Conservation (phyloP, 768 basidiomycete genomes). For the Dendrothele bispora region DNA sequence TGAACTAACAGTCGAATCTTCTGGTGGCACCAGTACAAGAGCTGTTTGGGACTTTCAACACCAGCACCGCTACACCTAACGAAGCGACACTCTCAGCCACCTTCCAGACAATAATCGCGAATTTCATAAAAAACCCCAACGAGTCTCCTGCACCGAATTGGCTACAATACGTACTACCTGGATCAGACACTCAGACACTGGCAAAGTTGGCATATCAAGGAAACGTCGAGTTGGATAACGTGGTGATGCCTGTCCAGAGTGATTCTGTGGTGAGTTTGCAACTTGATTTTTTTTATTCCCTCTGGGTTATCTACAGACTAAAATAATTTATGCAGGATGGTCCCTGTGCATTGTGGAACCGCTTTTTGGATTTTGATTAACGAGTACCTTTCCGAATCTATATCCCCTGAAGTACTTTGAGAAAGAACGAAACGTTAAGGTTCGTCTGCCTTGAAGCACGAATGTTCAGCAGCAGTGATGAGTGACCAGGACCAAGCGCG, state of each 20-base stretch:
- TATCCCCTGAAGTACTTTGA: too few relatives aligned
- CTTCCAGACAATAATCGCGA: slow-evolving; percentile 16
- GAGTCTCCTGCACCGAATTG: slow-evolving; percentile 16
- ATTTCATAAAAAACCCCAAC: slow-evolving; percentile 18
- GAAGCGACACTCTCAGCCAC: slow-evolving; percentile 21
- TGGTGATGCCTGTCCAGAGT: slow-evolving; percentile 14
- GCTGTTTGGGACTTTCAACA: slow-evolving; percentile 27
- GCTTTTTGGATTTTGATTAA: background rate
- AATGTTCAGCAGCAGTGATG: too few relatives aligned
- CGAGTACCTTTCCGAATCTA: slow-evolving; percentile 5
- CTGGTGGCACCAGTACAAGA: slow-evolving; percentile 18
- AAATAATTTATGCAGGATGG: background rate
- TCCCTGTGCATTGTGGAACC: background rate
- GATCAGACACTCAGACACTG: slow-evolving; percentile 11
- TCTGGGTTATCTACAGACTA: background rate
- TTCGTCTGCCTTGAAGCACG: too few relatives aligned
- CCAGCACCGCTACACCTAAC: slow-evolving; percentile 17
- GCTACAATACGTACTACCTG: slow-evolving; percentile 15
- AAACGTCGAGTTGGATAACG: slow-evolving; percentile 15
- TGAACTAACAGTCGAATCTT: background rate
- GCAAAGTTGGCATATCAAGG: slow-evolving; percentile 18
- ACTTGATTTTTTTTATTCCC: background rate
- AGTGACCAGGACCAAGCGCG: too few relatives aligned
- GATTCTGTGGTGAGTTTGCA: slow-evolving; percentile 5
- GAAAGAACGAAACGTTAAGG: too few relatives aligned